Evolutionary conservation across 2,329 filamentous ascomycete species (phyloP), one percentile per base, ranked within the genome.

Genomic region (Sclerotinia trifoliorum): DNA sequence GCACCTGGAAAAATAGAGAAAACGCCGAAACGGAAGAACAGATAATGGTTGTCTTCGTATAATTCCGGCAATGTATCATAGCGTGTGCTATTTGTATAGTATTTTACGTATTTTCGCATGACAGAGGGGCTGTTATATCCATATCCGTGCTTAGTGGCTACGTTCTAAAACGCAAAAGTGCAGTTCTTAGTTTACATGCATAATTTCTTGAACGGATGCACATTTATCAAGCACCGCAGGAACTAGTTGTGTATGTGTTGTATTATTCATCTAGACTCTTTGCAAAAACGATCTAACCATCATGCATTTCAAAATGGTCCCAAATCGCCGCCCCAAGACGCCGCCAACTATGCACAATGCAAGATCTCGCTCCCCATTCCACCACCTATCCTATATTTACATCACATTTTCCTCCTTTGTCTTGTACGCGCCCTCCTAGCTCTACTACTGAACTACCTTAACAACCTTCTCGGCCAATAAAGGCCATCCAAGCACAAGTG

Each of bases 1-100:
- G 65, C 69, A 7, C 63, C 70, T 48, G 69, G 68, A 7, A 62
- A 70, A 17, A 39, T 70, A 1, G 26, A 71, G 42, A 71, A 70
- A 39, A 60, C 46, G 29, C 48, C 69, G 6, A 70, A 68, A 49
- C 39, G 65, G 57, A 68, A 63, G 39, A 66, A 48, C 8, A 35
- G 35, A 62, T 67, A 35, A 67, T 2, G 4, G n/a, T 21, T 19
- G 2, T 62, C 19, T n/a, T 13, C 10, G 21, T 26, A 13, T 11
- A 5, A 2, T 26, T 64, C n/a, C 29, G 32, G 44, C 44, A 5
- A 13, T 67, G n/a, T 62, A 48, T 35, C 35, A 46, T 62, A 46
- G 15, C 29, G 21, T 62, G 21, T 39, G 46, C 26, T 46, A 42
- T 26, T 11, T 17, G n/a, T 17, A 15, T 21, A 32, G 7, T 7